Evolutionary conservation across 306 rosid species (phyloP), one percentile per base, ranked within the genome.

Genomic region (Cucumis cinereus): DNA sequence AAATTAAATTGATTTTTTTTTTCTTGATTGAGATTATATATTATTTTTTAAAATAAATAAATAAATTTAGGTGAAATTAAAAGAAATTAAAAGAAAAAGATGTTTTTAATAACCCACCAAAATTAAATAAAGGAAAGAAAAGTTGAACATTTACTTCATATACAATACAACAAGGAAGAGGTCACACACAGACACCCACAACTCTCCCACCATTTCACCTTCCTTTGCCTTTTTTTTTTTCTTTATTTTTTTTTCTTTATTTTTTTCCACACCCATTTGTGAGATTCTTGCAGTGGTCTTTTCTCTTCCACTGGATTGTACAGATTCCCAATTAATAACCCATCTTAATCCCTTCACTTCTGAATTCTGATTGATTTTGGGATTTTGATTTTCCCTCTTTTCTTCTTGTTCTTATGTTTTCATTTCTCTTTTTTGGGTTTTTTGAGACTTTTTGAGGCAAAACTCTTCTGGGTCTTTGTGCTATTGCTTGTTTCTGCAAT

Each of bases 211-310:
- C 89, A 87, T 88, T 89, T 82, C 85, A 82, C 85, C 88, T 84
- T 83, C 92, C 83, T 82, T 91, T 63, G 24, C 49, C 47, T 35
- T 63, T 35, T n/a, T 9, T 9, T 19, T 63, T 63, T 19, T 35
- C 10, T 30, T 62, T 79, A 78, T 89, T 78, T 83, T 90, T 87
- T 84, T 77, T 24, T 60, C 47, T 41, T 41, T 41, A 41, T 10
- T 41, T 41, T 35, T 38, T 68, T 63, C 63, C 84, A 85, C 86
- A 89, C 81, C 88, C 90, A 87, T 89, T 92, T 88, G 12, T 84
- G 87, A 89, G 91, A 92, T 92, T 92, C 95, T 89, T 87, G 64
- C 79, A 86, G 68, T 90, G 87, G 75, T 82, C 85, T 86, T 85
- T 83, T 87, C 86, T 82, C 85, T 90, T 90, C 96, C 85, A 82